These are phyloP conservation scores for Breviolum minutum DNA, from an alignment of 73 alveolate species.

Conservation along the genomic window DNA sequence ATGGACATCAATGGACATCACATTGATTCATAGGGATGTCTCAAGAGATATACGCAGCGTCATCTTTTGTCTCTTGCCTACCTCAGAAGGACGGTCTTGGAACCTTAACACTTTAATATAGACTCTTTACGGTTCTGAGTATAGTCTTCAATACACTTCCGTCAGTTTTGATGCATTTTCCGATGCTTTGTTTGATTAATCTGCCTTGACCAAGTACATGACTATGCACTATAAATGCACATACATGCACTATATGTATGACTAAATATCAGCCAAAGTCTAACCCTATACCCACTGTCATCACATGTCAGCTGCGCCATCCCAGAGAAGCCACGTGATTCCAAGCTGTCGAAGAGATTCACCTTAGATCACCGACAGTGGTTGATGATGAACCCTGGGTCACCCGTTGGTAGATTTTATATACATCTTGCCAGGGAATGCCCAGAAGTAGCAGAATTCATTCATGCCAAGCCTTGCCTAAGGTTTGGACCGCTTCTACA, in stretches of 20 bases:
- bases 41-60: no score
- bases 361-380: neutral
- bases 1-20: no score
- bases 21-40: no score
- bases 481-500: conserved; percentile 27
- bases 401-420: neutral
- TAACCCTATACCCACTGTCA: neutral
- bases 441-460: neutral
- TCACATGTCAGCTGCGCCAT: conserved; percentile 27
- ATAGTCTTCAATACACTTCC: no score
- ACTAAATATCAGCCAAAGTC: no score
- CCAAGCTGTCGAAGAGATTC: conserved; percentile 34
- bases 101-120: no score
- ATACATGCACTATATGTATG: neutral
- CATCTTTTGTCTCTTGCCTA: no score
- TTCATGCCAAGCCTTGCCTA: neutral
- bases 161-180: neutral
- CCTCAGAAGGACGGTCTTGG: no score
- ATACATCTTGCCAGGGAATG: no score
- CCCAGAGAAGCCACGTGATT: conserved; percentile 48
- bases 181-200: neutral
- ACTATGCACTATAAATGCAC: neutral
- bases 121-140: no score
- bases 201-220: neutral
- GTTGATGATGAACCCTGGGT: no score